Evolutionary conservation across 129 eudicot species (phyloP), one percentile per base, ranked within the genome.

Genomic region (Flaveria brownii): DNA sequence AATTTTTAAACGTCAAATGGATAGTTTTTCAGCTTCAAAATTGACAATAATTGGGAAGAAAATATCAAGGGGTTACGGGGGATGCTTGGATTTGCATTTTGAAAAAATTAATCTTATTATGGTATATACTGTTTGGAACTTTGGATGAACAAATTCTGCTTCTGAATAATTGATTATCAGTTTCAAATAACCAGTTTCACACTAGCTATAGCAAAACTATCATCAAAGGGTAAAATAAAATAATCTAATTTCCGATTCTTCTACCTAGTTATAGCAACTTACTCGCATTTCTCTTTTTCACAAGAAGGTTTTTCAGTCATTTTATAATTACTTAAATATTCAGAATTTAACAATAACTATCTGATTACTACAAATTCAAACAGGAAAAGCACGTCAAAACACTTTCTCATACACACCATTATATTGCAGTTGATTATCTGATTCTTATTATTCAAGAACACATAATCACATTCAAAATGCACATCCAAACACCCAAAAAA

Each of bases 31-130:
- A 36, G 20, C 26, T 66, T 66, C 50, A 66, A 39, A 36, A 0
- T 39, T 66, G 30, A 66, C 50, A 41, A 66, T 2, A 39, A 66
- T 8, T 39, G 71, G 7, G 70, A 22, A 64, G 13, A 6, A 63
- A 15, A 6, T 64, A 15, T 64, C 50, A 50, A 9, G 28, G 17
- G 47, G 62, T 5, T 71, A 45, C 23, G 1, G 28, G 11, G 47
- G 62, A 14, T 50, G 70, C 47, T 71, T 30, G 63, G 75, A 70
- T 70, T 51, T 15, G 75, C 4, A 4, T 70, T 70, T 22, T 3
- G 45, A 2, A 14, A 68, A 41, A n/a, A 16, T 8, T 52, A 16
- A 56, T 55, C 16, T 30, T 11, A 64, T 33, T 15, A 14, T 16
- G 46, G 18, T 64, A 64, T 64, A 14, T 64, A 33, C 6, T 30